Percentiles rank a stretch among this genome's conserved stretches.
Conservation (phyloP, 2,329 filamentous ascomycete species). For the Talaromyces verruculosus region DNA sequence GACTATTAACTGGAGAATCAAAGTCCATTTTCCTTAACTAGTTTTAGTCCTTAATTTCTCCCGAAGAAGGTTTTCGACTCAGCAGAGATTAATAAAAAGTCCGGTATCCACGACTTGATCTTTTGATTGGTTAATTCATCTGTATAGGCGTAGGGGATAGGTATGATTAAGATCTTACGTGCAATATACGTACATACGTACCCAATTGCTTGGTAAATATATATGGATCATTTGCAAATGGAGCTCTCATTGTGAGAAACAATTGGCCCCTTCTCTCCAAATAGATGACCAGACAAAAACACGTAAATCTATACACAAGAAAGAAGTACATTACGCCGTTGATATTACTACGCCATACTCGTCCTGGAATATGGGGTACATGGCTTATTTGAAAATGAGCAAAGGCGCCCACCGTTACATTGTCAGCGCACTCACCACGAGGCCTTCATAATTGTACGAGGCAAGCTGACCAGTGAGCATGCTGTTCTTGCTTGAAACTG, state of each 20-base stretch:
- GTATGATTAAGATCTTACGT: background rate
- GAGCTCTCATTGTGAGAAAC: background rate
- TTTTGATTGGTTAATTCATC: background rate
- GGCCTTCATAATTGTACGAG: background rate
- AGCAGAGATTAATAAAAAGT: background rate
- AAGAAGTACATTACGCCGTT: background rate
- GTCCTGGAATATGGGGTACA: slow-evolving; percentile 1
- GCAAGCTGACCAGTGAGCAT: background rate
- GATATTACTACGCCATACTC: slow-evolving; percentile 3
- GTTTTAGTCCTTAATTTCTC: background rate
- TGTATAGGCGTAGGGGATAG: background rate
- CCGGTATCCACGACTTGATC: background rate
- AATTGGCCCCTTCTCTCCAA: background rate
- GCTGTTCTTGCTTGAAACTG: background rate
- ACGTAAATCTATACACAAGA: background rate
- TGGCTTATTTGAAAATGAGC: background rate
- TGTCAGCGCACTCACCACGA: background rate
- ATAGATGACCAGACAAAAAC: background rate
- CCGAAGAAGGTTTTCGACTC: background rate
- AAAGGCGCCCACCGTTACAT: background rate
- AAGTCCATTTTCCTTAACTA: background rate
- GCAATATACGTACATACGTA: background rate
- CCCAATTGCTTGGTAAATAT: background rate
- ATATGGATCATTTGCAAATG: background rate
- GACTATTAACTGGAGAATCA: background rate